These are phyloP conservation scores for Xerocomellus intermedius DNA, from an alignment of 768 basidiomycete species.

Conservation along the genomic window DNA sequence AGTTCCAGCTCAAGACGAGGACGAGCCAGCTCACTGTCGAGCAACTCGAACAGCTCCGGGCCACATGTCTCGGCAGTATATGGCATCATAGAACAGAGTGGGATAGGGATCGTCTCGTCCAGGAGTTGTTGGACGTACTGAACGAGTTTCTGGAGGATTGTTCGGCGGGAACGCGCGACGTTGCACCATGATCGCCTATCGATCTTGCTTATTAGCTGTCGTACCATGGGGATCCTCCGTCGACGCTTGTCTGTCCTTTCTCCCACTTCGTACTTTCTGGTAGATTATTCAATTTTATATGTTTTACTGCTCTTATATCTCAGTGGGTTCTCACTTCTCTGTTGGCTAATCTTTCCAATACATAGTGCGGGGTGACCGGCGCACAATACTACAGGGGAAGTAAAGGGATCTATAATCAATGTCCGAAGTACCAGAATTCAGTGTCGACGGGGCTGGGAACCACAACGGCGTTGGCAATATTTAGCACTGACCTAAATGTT, in stretches of 20 bases:
- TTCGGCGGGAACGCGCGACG: constrained; percentile 20
- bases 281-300: constrained; percentile 28
- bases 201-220: constrained; percentile 3
- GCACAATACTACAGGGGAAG: too few species aligned
- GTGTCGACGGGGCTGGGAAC: too few species aligned
- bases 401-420: too few species aligned
- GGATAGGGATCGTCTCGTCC: constrained; percentile 70
- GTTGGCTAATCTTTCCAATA: background rate
- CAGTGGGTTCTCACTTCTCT: constrained; percentile 8
- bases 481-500: too few species aligned
- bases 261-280: background rate
- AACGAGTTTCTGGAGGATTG: constrained; percentile 69
- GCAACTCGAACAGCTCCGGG: constrained; percentile 91
- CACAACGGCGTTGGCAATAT: too few species aligned
- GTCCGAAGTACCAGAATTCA: too few species aligned
- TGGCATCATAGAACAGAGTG: constrained; percentile 84
- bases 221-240: background rate
- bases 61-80: constrained; percentile 72
- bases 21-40: constrained; percentile 75
- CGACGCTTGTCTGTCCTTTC: too few species aligned
- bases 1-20: constrained; percentile 43
- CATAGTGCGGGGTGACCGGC: background rate
- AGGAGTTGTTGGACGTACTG: constrained; percentile 56
- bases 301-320: constrained; percentile 17
- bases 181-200: background rate